phyloP scores from a whole-genome alignment of 176 grass and related monocot genomes.

The Avena insularis region DNA sequence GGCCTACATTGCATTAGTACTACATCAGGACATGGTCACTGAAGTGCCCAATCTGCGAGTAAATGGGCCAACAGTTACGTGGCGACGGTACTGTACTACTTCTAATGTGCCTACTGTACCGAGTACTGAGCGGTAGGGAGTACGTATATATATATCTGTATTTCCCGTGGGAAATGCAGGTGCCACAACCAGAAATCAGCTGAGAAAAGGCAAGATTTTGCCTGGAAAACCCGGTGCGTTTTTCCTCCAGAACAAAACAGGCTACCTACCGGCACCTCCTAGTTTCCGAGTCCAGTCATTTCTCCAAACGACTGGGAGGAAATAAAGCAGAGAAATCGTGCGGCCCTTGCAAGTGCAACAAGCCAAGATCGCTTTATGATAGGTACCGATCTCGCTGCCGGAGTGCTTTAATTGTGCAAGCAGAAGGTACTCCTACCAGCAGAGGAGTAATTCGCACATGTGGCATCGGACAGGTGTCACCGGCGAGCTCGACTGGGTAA shows the following conservation, averaged over 20 bases:
- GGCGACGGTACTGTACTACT: background rate
- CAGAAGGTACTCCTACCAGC: conserved; percentile 54
- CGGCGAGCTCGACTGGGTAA: background rate
- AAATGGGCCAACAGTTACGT: background rate
- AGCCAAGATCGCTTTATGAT: conserved; percentile 10
- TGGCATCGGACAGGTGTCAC: conserved; percentile 6
- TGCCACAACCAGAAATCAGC: conserved; percentile 22
- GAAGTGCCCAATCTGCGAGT: background rate
- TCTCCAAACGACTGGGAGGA: background rate
- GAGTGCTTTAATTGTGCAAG: conserved; percentile 34
- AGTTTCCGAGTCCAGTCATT: background rate
- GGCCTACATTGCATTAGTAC: background rate
- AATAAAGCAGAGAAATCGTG: background rate
- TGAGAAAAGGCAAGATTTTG: background rate
- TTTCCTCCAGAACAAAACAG: conserved; percentile 5
- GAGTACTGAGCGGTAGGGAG: background rate
- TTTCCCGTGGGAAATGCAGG: background rate
- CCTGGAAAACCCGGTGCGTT: background rate
- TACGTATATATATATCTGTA: background rate
- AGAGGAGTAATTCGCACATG: conserved; percentile 55
- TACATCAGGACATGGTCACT: background rate
- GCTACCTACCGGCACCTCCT: background rate
- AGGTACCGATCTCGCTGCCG: background rate
- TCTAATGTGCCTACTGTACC: background rate
- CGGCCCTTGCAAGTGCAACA: background rate